phyloP scores from a whole-genome alignment of 176 grass and related monocot genomes.

The Aegilops speltoides region DNA sequence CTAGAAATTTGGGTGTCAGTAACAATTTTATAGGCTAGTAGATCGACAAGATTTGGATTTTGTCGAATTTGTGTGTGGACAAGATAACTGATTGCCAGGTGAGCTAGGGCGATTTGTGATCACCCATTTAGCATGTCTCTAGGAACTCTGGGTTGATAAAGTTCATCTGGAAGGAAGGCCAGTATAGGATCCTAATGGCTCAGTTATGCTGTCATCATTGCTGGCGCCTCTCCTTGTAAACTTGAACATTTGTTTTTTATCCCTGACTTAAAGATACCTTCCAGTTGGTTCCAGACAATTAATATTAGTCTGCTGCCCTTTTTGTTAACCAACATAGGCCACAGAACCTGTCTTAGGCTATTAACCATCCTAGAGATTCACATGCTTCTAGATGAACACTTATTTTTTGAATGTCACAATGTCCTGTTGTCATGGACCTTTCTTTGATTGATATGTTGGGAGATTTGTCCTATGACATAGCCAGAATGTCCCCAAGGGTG shows the following conservation, averaged over 20 bases:
- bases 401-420: slow-evolving; percentile 20
- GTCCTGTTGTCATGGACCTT: neutral
- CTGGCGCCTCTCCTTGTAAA: neutral
- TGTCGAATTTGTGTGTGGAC: neutral
- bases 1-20: slow-evolving; percentile 14
- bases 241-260: slow-evolving; percentile 9
- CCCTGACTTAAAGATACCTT: neutral
- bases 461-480: neutral
- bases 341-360: neutral
- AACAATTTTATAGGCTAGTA: neutral
- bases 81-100: neutral
- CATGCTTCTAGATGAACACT: slow-evolving; percentile 7
- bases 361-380: neutral
- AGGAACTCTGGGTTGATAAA: neutral
- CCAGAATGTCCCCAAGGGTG: neutral
- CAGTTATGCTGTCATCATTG: neutral
- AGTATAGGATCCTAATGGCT: neutral
- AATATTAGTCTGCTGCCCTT: neutral
- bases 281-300: neutral
- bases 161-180: neutral
- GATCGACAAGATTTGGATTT: slow-evolving; percentile 15
- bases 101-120: neutral
- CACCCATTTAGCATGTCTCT: neutral
- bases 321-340: neutral
- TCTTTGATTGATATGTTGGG: slow-evolving; percentile 15